phyloP scores from a whole-genome alignment of 306 rosid species.

The Malus sylvestris region DNA sequence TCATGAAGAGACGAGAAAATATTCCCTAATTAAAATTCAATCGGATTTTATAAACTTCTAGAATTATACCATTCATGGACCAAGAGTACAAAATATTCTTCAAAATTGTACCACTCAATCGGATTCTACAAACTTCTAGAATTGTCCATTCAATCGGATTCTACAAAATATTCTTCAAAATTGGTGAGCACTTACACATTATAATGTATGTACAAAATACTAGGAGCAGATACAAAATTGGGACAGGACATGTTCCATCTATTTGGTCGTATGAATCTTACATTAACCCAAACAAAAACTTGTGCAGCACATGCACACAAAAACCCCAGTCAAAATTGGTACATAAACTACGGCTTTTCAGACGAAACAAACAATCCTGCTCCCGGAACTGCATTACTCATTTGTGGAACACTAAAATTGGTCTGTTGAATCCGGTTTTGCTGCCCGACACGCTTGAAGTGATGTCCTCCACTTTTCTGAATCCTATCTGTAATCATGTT shows the following conservation, averaged over 20 bases:
- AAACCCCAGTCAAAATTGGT: neutral
- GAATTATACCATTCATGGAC: too few relatives aligned
- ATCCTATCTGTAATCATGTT: slow-evolving; percentile 56
- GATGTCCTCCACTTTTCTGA: slow-evolving; percentile 58
- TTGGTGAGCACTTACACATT: neutral
- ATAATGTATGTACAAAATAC: neutral
- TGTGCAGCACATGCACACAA: too few relatives aligned
- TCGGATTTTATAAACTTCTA: too few relatives aligned
- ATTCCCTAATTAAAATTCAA: too few relatives aligned
- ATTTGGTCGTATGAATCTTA: too few relatives aligned
- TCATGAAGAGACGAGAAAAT: too few relatives aligned
- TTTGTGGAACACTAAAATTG: slow-evolving; percentile 69
- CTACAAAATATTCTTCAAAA: too few relatives aligned
- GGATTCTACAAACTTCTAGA: too few relatives aligned
- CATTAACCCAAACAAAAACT: too few relatives aligned
- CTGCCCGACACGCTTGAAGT: slow-evolving; percentile 45
- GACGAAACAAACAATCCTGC: neutral
- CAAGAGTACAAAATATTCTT: too few relatives aligned
- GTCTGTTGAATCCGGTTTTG: slow-evolving; percentile 81
- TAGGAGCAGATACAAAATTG: neutral
- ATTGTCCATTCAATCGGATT: too few relatives aligned
- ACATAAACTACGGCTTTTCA: neutral
- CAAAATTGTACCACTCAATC: too few relatives aligned
- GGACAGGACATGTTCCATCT: neutral
- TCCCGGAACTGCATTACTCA: slow-evolving; percentile 12